These are phyloP conservation scores for Rhizopus arrhizus DNA, from an alignment of 371 early-diverging fungal genomes.

Conservation along the genomic window DNA sequence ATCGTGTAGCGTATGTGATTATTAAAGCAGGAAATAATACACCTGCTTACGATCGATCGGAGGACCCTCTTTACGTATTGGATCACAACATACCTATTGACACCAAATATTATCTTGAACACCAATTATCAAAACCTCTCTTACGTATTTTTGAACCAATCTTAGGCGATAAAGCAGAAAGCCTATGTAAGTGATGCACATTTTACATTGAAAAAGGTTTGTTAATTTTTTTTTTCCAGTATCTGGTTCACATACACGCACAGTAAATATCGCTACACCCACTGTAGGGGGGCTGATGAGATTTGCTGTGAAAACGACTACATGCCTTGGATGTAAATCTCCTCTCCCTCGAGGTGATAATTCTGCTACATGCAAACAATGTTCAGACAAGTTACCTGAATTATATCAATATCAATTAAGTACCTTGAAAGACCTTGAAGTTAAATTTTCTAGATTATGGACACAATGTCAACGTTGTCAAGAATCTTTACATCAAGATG, in stretches of 20 bases:
- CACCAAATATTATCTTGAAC: conserved; percentile 98
- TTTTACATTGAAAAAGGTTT: too few species aligned
- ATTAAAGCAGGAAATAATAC: conserved; percentile 88
- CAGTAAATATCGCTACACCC: conserved; percentile 85
- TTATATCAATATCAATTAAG: conserved; percentile 73
- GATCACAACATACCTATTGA: conserved; percentile 99
- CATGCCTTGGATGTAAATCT: conserved; percentile 95
- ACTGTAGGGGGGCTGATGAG: conserved; percentile 91
- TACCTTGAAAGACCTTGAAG: conserved; percentile 74
- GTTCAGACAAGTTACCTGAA: conserved; percentile 71
- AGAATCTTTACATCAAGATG: conserved; percentile 95
- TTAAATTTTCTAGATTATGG: conserved; percentile 91
- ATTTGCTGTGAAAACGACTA: conserved; percentile 89
- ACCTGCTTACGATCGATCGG: conserved; percentile 97
- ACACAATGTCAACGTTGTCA: conserved; percentile 99
- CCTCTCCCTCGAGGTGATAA: conserved; percentile 79
- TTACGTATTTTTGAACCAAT: conserved; percentile 99
- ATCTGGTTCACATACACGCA: conserved; percentile 92
- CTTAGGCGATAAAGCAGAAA: conserved; percentile 86
- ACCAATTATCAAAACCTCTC: conserved; percentile 98
- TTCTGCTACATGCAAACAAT: conserved; percentile 82
- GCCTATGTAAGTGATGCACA: conserved; percentile 62
- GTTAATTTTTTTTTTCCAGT: conserved; percentile 36
- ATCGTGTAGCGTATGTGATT: conserved; percentile 99
- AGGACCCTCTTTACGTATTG: conserved; percentile 99